Evolutionary conservation across 2,329 filamentous ascomycete genomes (phyloP).

Genomic region (Colletotrichum aenigma): DNA sequence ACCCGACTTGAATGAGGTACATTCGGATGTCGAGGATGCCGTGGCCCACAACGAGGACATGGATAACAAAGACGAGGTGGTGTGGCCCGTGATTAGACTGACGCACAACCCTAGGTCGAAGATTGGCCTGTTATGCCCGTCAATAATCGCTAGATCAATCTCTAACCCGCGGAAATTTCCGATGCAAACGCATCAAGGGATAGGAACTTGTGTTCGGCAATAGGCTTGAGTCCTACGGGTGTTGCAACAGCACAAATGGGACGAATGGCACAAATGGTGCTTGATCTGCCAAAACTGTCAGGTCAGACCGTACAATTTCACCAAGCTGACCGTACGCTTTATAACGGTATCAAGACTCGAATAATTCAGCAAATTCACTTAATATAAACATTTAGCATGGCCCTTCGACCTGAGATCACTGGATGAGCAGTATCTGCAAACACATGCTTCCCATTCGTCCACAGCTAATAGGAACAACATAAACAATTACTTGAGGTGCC

Average conservation of each 20-base stretch:
- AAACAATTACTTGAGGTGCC: too few relatives aligned
- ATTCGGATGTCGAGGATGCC: not conserved
- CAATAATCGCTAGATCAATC: not conserved
- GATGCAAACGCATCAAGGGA: not conserved
- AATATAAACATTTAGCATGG: too few relatives aligned
- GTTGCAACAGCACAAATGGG: not conserved
- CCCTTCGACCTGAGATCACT: too few relatives aligned
- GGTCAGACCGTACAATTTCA: not conserved
- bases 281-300: not conserved
- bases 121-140: not conserved
- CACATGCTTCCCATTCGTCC: too few relatives aligned
- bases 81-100: not conserved
- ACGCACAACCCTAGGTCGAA: not conserved
- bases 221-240: too few relatives aligned
- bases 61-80: not conserved
- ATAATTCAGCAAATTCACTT: too few relatives aligned
- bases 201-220: too few relatives aligned
- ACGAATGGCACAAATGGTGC: not conserved
- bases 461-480: too few relatives aligned
- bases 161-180: not conserved
- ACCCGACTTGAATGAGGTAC: not conserved
- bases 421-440: too few relatives aligned
- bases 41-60: not conserved
- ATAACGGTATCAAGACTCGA: too few relatives aligned
- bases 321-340: not conserved